Evolutionary conservation across 1,284 basidiomycete genomes (phyloP).

Genomic region (Psilocybe mexicana): DNA sequence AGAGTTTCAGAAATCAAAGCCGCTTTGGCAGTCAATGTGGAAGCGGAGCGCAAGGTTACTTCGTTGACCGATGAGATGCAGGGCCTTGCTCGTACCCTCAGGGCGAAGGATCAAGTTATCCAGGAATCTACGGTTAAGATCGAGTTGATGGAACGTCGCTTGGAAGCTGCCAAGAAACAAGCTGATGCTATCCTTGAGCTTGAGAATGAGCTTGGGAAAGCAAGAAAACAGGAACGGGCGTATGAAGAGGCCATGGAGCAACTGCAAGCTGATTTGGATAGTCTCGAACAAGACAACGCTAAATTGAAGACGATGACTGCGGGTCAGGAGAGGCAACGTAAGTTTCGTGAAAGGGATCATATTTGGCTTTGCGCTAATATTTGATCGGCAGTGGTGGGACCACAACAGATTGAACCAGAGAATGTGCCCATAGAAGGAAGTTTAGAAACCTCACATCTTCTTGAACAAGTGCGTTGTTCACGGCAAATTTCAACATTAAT

Average conservation of each 20-base stretch:
- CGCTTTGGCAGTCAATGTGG: conserved; percentile 81
- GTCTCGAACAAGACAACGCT: conserved; percentile 83
- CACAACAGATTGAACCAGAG: conserved; percentile 60
- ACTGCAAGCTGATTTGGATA: conserved; percentile 86
- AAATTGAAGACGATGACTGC: conserved; percentile 73
- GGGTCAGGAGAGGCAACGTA: conserved; percentile 68
- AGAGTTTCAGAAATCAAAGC: conserved; percentile 89
- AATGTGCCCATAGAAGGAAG: conserved; percentile 70
- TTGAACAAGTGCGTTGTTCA: conserved; percentile 68
- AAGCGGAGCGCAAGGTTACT: conserved; percentile 86
- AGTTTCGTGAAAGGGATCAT: conserved; percentile 14
- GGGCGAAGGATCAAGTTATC: conserved; percentile 83
- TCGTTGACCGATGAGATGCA: conserved; percentile 90
- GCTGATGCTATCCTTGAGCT: conserved; percentile 82
- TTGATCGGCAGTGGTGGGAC: conserved; percentile 33
- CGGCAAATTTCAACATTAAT: background rate
- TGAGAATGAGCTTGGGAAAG: conserved; percentile 78
- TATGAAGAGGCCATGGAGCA: conserved; percentile 94
- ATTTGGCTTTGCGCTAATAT: conserved; percentile 1
- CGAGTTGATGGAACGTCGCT: conserved; percentile 89
- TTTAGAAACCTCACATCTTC: conserved; percentile 80
- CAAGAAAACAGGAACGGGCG: conserved; percentile 83
- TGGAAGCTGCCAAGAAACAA: conserved; percentile 89
- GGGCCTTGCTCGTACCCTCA: conserved; percentile 81
- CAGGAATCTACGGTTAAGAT: conserved; percentile 93